Base-by-base conservation (phyloP, 148 eudicot species). In the Rhododendron kiyosumense region DNA sequence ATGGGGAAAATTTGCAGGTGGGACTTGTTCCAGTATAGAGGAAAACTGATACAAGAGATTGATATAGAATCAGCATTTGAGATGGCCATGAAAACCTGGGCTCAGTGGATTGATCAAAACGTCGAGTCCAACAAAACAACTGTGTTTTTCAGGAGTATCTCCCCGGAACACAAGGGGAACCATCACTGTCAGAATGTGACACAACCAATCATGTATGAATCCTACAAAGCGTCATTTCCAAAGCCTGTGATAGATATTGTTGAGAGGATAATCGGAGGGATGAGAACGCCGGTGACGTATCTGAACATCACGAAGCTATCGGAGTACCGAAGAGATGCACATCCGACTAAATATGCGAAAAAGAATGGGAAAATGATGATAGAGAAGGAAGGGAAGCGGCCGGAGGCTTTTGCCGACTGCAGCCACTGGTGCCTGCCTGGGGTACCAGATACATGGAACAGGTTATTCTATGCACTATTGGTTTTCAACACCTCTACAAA, bases 371-470 rank as follows among this genome's bases (percentile, higher is more conserved):
- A 85, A 79, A 36, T 17, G 38, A 36, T 63, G 57, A 65, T 14
- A 41, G 46, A 22, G 14, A 84, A 81, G 26, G 13, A 7, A 52
- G 45, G 48, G 28, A 71, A 81, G 52, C 30, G 0, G 52, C 71
- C 24, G 0, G 15, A 34, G 11, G 20, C 81, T 26, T 83, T 46
- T 65, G 90, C 90, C 0, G 94, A 92, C 75, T 92, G 94, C 84
- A 92, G 91, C 86, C 93, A 92, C 83, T 92, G 94, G 94, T 92
- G 94, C 78, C 90, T 92, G 5, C 93, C 94, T 14, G 90, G 91
- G 20, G 22, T 90, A 43, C 92, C 92, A 0, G 94, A 92, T 86
- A 92, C 94, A 12, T 91, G 94, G 93, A 91, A 91, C 79, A 77
- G 88, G 83, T 85, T 92, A 57, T 71, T 92, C 17, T 92, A 90